Evolutionary conservation across 2,329 filamentous ascomycete species (phyloP).

Genomic region (Nothophaeocryptopus gaeumannii): DNA sequence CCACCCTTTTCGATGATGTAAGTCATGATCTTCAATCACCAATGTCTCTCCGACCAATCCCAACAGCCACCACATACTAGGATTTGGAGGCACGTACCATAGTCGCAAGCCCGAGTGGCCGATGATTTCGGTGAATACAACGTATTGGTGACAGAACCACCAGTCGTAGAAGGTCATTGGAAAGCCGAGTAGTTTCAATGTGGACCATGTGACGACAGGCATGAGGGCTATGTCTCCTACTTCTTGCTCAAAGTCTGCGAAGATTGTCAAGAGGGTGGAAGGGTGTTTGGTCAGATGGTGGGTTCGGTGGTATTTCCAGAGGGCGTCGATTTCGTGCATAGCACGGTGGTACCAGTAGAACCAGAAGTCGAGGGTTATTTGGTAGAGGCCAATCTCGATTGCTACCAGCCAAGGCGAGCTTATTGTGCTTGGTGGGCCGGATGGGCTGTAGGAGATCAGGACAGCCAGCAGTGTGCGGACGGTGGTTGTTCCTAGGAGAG

Average conservation of each 20-base stretch:
- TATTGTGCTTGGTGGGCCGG: conserved; percentile 4
- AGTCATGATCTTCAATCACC: conserved; percentile 44
- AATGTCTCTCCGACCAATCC: conserved; percentile 36
- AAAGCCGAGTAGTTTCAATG: conserved; percentile 38
- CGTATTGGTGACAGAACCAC: conserved; percentile 48
- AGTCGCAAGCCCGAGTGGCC: conserved; percentile 43
- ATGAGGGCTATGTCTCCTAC: conserved; percentile 45
- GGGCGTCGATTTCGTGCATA: conserved; percentile 41
- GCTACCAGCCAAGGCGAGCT: conserved; percentile 31
- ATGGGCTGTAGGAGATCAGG: conserved; percentile 19
- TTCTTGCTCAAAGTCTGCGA: conserved; percentile 45
- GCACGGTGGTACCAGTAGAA: conserved; percentile 43
- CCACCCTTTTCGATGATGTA: conserved; percentile 40
- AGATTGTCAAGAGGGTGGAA: conserved; percentile 43
- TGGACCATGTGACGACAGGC: conserved; percentile 41
- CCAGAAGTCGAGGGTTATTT: conserved; percentile 47
- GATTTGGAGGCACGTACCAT: conserved; percentile 35
- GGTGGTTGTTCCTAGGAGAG: conserved; percentile 18
- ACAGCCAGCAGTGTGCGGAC: conserved; percentile 21
- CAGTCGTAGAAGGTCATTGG: conserved; percentile 49
- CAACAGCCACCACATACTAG: conserved; percentile 36
- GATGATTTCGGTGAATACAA: conserved; percentile 42
- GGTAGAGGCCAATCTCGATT: conserved; percentile 43
- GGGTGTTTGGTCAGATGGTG: conserved; percentile 49
- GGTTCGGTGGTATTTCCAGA: conserved; percentile 49